Conservation (phyloP, 2,329 filamentous ascomycete genomes). For the Chrysoporthe austroafricana region DNA sequence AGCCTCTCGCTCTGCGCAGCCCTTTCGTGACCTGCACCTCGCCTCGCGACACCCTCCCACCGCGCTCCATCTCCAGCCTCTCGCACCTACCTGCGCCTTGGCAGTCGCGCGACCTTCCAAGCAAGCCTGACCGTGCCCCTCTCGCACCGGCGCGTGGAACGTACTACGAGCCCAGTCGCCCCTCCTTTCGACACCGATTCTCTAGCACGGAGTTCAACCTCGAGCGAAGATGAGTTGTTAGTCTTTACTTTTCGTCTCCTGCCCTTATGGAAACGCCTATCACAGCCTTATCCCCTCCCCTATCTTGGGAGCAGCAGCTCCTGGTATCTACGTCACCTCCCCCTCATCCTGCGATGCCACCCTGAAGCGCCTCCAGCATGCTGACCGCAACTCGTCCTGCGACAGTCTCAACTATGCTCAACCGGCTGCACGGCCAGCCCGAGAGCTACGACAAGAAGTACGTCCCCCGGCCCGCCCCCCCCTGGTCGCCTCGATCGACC, state of each 20-base stretch:
- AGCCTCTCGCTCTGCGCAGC: neutral
- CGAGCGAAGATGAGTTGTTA: constrained; percentile 10
- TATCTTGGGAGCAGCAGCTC: constrained; percentile 7
- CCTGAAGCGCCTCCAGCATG: constrained; percentile 15
- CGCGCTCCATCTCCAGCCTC: neutral
- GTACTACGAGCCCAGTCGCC: neutral
- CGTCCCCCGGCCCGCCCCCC: constrained; percentile 35
- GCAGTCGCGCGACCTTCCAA: neutral
- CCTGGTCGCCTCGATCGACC: constrained; percentile 29
- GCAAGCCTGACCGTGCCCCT: constrained; percentile 4
- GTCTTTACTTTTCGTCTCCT: neutral
- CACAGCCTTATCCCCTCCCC: neutral
- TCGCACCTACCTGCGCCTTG: constrained; percentile 6
- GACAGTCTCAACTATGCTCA: constrained; percentile 85
- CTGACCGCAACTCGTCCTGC: constrained; percentile 23
- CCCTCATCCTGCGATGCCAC: constrained; percentile 7
- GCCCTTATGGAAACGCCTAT: neutral
- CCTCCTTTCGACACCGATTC: neutral
- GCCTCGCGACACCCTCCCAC: constrained; percentile 2
- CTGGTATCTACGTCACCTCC: neutral
- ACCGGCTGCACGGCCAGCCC: constrained; percentile 94
- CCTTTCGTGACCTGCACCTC: neutral
- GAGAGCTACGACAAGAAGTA: constrained; percentile 99
- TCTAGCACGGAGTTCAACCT: neutral
- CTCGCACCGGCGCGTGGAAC: neutral